These are phyloP conservation scores for Suhomyces bolitotheri DNA, from an alignment of 1,139 yeast species.

Conservation along the genomic window DNA sequence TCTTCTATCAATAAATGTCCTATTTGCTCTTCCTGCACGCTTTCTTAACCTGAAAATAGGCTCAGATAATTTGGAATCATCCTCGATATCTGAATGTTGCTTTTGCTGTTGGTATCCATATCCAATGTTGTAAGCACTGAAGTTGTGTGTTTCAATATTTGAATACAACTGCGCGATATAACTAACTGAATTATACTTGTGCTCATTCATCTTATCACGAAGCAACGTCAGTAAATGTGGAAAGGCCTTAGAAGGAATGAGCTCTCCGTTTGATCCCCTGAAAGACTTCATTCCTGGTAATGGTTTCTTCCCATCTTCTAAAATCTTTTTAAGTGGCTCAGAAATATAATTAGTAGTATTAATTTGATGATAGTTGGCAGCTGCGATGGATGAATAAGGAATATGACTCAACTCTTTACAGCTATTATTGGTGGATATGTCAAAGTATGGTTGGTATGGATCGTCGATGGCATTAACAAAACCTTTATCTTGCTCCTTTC, in stretches of 20 bases:
- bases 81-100: constrained; percentile 24
- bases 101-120: constrained; percentile 31
- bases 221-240: constrained; percentile 44
- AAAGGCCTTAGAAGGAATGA: constrained; percentile 44
- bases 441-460: constrained; percentile 84
- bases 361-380: constrained; percentile 71
- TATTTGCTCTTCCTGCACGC: constrained; percentile 72
- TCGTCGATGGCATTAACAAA: constrained; percentile 88
- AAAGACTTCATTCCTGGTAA: constrained; percentile 48
- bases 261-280: constrained; percentile 47
- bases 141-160: constrained; percentile 48
- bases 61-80: constrained; percentile 44
- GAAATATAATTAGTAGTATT: constrained; percentile 59
- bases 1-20: constrained; percentile 72
- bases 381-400: constrained; percentile 76
- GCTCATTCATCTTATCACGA: constrained; percentile 30
- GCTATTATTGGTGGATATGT: constrained; percentile 58
- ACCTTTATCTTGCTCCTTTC: constrained; percentile 69
- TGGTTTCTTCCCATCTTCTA: constrained; percentile 44
- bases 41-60: constrained; percentile 67
- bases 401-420: constrained; percentile 59
- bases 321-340: constrained; percentile 37
- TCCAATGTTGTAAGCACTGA: constrained; percentile 48
- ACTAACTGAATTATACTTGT: constrained; percentile 28
- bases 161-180: constrained; percentile 44